These are phyloP conservation scores for Neurospora sp. DNA, from an alignment of 495 filamentous ascomycete species.

Conservation along the genomic window DNA sequence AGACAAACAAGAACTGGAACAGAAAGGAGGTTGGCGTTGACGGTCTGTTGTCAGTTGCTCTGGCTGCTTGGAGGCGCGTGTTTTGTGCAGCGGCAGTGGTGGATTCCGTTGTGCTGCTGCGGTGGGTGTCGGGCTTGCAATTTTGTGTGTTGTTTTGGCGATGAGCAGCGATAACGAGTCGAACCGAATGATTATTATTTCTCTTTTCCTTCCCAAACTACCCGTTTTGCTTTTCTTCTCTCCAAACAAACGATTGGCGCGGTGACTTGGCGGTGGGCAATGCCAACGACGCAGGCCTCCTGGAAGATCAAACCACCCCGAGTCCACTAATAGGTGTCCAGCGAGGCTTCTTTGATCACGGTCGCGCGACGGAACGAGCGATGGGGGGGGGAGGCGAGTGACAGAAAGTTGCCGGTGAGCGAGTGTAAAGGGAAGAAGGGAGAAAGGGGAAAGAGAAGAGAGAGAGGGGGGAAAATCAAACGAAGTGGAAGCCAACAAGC, in stretches of 20 bases:
- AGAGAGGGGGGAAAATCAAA: conserved; percentile 19
- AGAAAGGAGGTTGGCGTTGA: conserved; percentile 18
- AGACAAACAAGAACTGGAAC: conserved; percentile 14
- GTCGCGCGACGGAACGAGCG: conserved; percentile 15
- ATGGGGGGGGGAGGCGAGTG: conserved; percentile 17
- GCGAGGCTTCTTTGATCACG: too few relatives aligned
- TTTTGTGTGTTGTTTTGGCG: background rate
- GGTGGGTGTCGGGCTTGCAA: background rate
- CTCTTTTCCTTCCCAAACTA: background rate
- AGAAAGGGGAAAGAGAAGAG: conserved; percentile 9
- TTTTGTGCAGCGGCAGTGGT: background rate
- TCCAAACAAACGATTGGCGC: background rate
- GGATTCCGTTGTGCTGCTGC: background rate
- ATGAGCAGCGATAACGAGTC: background rate
- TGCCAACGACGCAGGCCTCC: background rate
- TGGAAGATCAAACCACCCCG: background rate
- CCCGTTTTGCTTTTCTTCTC: background rate
- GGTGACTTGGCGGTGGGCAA: background rate
- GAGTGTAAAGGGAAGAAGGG: conserved; percentile 14
- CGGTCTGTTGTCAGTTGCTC: background rate
- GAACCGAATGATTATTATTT: background rate
- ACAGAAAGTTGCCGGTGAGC: conserved; percentile 2
- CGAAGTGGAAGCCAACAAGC: background rate
- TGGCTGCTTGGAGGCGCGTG: too few relatives aligned
- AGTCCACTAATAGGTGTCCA: too few relatives aligned